These are phyloP conservation scores for Poterioochromonas sp. DNA, from an alignment of 352 stramenopile species.

Conservation along the genomic window DNA sequence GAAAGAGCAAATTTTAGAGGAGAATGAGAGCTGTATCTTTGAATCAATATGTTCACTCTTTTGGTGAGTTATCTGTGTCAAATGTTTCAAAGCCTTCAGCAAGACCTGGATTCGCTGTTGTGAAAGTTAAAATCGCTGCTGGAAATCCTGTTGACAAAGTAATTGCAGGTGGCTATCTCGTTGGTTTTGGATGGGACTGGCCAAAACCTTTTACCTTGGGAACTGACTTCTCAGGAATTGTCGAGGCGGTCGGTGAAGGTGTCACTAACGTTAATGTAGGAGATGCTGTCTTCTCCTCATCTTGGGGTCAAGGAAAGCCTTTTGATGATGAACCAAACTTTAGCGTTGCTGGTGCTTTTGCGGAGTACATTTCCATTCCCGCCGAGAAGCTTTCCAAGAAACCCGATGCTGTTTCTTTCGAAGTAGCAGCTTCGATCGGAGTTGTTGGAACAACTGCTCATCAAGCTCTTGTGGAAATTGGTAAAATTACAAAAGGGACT, in stretches of 20 bases:
- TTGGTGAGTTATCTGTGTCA: too few relatives aligned
- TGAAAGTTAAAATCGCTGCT: neutral
- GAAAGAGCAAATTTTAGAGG: too few relatives aligned
- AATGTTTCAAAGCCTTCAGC: too few relatives aligned
- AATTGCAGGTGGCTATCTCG: neutral
- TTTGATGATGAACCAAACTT: neutral
- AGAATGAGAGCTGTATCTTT: too few relatives aligned
- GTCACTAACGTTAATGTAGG: neutral
- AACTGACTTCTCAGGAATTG: neutral
- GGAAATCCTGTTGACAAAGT: neutral
- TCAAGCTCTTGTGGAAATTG: conserved; percentile 32
- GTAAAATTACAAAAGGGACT: conserved; percentile 20
- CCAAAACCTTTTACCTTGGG: neutral
- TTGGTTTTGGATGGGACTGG: neutral
- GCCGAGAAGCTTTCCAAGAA: conserved; percentile 35
- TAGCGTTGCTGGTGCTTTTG: conserved; percentile 28
- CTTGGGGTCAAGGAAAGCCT: neutral
- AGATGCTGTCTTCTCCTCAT: neutral
- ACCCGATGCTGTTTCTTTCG: conserved; percentile 36
- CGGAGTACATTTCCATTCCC: conserved; percentile 37
- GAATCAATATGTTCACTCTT: too few relatives aligned
- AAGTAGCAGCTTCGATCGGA: conserved; percentile 35
- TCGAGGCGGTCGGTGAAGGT: neutral
- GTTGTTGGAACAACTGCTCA: conserved; percentile 41
- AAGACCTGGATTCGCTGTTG: neutral